Evolutionary conservation across 2,329 filamentous ascomycete genomes (phyloP), one percentile per base, ranked within the genome.

Genomic region (Cercospora nicotianae): DNA sequence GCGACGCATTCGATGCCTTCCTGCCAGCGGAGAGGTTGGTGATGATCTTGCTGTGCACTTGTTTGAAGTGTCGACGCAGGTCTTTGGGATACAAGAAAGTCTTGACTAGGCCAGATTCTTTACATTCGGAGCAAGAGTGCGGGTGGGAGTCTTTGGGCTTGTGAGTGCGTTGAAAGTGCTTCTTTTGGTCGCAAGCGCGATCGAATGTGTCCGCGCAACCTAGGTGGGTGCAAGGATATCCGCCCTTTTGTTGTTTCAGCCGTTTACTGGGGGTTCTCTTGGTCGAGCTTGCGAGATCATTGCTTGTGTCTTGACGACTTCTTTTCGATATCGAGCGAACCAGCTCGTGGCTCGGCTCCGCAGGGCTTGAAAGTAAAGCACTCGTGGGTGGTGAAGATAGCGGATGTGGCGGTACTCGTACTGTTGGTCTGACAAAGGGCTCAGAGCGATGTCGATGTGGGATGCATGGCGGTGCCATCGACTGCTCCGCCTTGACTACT

Each of bases 21-120:
- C 31, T 9, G 2, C 5, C 45, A 1, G 45, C 8, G 13, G 39
- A 63, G 53, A 39, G 16, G n/a, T 3, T 48, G 36, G 16, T 20
- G 4, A 9, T 39, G 30, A 45, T 42, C 13, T 42, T 53, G 26
- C 51, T 57, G 59, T 70, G 69, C 8, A 66, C 62, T 33, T 69
- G 69, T 23, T 31, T 30, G 6, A 67, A 31, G 55, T 70, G 69
- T 26, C 69, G 61, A 31, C 62, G 55, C 5, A 70, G 61, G 9
- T 70, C 69, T 28, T 70, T 70, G 13, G 69, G 69, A 39, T 68
- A 70, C 1, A 63, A 42, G 31, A 58, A 70, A 1, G 28, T 51
- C 4, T 64, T 65, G 16, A 51, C 31, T 1, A 36, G 42, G 51
- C 69, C 68, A 23, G 42, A 3, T 7, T 12, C 30, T 5, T 36